Base-by-base conservation (phyloP, 1,139 yeast genomes). In the Schizosaccharomyces versatilis region DNA sequence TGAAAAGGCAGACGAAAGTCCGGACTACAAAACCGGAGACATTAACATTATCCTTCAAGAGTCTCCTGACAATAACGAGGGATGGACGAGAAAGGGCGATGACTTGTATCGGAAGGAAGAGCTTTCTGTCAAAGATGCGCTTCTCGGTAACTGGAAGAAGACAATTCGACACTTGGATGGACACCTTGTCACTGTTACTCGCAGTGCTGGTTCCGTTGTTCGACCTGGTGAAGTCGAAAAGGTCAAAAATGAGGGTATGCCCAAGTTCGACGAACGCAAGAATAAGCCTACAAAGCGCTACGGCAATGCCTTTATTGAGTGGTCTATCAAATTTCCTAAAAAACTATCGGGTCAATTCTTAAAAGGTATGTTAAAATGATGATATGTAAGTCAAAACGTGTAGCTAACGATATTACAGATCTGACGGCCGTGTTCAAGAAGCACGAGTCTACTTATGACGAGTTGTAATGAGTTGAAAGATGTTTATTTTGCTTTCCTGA, bases 1-100 rank as follows among this genome's bases (percentile, higher is more conserved):
- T 54, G 94, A 93, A 2, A 90, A 85, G 66, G 90, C 93, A 6
- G 94, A 88, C 64, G 81, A 79, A 64, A 73, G 74, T 58, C 96
- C 97, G 1, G 94, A 84, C 55, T 73, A 78, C 72, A 74, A 74
- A 12, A 77, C 95, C 1, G 98, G 98, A 9, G 86, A 90, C 68
- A 70, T 90, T 57, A 67, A 76, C 52, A 71, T 86, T 19, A 73
- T 71, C 49, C 65, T 85, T 51, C 65, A 66, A 52, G 94, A 83
- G 67, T 58, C 60, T 15, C 62, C 61, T 10, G 71, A 71, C 39
- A 72, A 69, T 36, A 81, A 81, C 64, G 68, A 85, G 76, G 98
- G 98, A 2, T 90, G 81, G 70, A 75, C 95, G 66, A 76, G 98
- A 62, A 74, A 85, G 57, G 83, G 83, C 36, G 66, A 73, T 60